Evolutionary conservation across 345 rosid genomes (phyloP).

Genomic region (Salix suchowensis): DNA sequence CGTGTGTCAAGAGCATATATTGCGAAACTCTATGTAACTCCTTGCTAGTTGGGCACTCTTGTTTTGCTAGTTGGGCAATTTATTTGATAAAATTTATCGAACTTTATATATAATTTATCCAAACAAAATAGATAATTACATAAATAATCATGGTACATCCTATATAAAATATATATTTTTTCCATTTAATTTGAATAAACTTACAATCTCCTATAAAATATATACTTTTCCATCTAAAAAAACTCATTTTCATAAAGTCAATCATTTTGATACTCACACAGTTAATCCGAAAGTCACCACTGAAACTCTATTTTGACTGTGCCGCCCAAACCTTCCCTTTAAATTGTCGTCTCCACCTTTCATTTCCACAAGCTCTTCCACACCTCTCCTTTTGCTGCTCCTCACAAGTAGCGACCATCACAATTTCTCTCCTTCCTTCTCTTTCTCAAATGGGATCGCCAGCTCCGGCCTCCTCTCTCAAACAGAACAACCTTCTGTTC

Average conservation of each 20-base stretch:
- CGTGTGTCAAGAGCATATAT: too few species aligned
- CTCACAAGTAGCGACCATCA: constrained; percentile 6
- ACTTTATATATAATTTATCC: too few species aligned
- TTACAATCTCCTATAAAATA: too few species aligned
- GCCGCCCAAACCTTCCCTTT: constrained; percentile 64
- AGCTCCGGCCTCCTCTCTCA: constrained; percentile 34
- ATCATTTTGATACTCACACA: neutral
- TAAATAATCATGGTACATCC: too few species aligned
- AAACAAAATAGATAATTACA: too few species aligned
- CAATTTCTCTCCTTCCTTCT: constrained; percentile 12
- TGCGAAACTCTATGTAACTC: too few species aligned
- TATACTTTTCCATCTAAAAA: neutral
- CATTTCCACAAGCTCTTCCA: constrained; percentile 31
- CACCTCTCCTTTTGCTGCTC: constrained; percentile 25
- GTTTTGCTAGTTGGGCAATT: too few species aligned
- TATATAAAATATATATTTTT: too few species aligned
- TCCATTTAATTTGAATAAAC: neutral
- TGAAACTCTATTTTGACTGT: constrained; percentile 24
- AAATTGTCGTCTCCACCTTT: constrained; percentile 51
- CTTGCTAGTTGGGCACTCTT: too few species aligned
- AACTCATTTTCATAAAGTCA: too few species aligned
- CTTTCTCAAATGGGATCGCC: constrained; percentile 43
- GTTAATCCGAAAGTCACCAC: neutral
- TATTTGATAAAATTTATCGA: too few species aligned
- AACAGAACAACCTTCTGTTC: constrained; percentile 39